Evolutionary conservation across 1,139 yeast genomes (phyloP).

Genomic region (Pichia sp.): DNA sequence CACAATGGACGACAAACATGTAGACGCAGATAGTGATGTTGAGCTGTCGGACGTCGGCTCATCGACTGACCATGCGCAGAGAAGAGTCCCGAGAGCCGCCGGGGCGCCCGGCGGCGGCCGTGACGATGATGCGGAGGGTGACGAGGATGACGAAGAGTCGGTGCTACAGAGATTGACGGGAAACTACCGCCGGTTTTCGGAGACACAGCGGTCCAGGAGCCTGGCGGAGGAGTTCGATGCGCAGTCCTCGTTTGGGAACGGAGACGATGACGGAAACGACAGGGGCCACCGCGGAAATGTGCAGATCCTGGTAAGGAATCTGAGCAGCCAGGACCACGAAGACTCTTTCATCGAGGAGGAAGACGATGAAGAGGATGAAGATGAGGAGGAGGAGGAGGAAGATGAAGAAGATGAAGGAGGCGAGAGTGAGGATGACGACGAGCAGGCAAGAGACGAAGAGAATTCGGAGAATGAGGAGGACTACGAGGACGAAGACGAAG

Average conservation of each 20-base stretch:
- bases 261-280: slow-evolving; percentile 22
- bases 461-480: not conserved
- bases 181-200: slow-evolving; percentile 30
- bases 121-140: slow-evolving; percentile 20
- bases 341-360: not conserved
- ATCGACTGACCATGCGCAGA: not conserved
- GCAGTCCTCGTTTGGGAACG: slow-evolving; percentile 15
- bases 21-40: slow-evolving; percentile 2
- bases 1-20: not conserved
- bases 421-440: slow-evolving; percentile 10
- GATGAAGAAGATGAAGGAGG: slow-evolving; percentile 16
- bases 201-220: slow-evolving; percentile 21
- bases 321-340: slow-evolving; percentile 15
- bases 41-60: slow-evolving; percentile 10
- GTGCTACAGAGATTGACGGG: slow-evolving; percentile 28
- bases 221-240: slow-evolving; percentile 15
- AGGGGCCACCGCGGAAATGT: slow-evolving; percentile 14
- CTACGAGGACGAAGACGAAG: not conserved
- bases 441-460: not conserved
- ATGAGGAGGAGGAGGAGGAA: slow-evolving; percentile 7
- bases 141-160: slow-evolving; percentile 28
- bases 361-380: slow-evolving; percentile 11
- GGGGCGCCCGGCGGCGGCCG: not conserved
- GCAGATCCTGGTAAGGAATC: slow-evolving; percentile 4
- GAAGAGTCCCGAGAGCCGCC: not conserved